Percentiles rank a stretch among this genome's conserved stretches.
These are phyloP conservation scores for Cryptococcus sp. DNA, from an alignment of 1,284 basidiomycete genomes.

Conservation along the genomic window DNA sequence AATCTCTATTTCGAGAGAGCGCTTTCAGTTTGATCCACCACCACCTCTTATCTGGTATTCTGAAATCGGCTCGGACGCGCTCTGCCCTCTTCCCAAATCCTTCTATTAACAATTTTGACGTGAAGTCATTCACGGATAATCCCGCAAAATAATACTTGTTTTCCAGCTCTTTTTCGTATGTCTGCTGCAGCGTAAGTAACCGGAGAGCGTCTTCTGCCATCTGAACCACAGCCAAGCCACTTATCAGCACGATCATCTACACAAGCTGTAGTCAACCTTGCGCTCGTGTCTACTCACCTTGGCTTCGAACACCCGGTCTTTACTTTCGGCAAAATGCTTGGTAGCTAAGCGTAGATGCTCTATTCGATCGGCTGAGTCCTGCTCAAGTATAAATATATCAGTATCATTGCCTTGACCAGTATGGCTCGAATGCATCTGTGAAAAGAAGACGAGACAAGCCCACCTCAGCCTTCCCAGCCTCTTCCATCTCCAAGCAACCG, in stretches of 20 bases:
- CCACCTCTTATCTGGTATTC: constrained; percentile 84
- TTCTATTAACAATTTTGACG: constrained; percentile 71
- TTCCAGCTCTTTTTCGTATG: constrained; percentile 81
- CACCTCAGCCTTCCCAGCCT: constrained; percentile 67
- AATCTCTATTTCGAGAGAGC: constrained; percentile 73
- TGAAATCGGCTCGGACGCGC: constrained; percentile 80
- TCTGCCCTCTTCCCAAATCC: constrained; percentile 83
- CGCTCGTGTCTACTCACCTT: constrained; percentile 61
- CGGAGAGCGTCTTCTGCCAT: constrained; percentile 85
- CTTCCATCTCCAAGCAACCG: constrained; percentile 79
- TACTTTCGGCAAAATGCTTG: constrained; percentile 92
- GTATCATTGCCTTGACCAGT: neutral
- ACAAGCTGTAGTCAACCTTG: neutral
- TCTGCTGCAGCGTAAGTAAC: constrained; percentile 76
- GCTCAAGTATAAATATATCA: neutral
- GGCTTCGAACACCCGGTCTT: constrained; percentile 83
- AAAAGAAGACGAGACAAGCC: constrained; percentile 24
- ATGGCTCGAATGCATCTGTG: neutral
- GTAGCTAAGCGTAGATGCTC: constrained; percentile 75
- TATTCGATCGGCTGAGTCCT: constrained; percentile 72
- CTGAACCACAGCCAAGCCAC: constrained; percentile 52
- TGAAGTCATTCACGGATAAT: constrained; percentile 78
- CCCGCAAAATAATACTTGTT: constrained; percentile 75
- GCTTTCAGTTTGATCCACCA: constrained; percentile 90
- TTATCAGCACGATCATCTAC: neutral